Conservation (phyloP, 805 yeast species). For the Teunomyces panamensis region DNA sequence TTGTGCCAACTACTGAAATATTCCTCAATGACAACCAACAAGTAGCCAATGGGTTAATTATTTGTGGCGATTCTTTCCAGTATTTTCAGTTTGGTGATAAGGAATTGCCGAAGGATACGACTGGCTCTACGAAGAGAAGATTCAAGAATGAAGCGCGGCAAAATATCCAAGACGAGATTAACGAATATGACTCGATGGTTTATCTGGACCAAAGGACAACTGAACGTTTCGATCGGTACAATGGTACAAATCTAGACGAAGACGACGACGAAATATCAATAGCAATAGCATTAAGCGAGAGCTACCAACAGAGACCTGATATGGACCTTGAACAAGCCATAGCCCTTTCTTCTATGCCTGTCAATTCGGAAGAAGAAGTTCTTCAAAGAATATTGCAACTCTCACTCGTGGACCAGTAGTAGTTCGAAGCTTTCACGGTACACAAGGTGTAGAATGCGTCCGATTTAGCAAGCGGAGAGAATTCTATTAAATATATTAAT, state of each 20-base stretch:
- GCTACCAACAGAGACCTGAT: constrained; percentile 21
- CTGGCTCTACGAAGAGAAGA: constrained; percentile 13
- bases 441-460: too few species aligned
- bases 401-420: constrained; percentile 18
- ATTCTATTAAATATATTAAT: too few species aligned
- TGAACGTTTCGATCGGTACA: constrained; percentile 41
- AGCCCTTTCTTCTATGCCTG: not conserved
- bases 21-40: constrained; percentile 21
- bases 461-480: too few species aligned
- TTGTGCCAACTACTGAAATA: constrained; percentile 26
- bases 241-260: constrained; percentile 37
- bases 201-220: constrained; percentile 20
- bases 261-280: constrained; percentile 25
- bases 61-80: constrained; percentile 42
- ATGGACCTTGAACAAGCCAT: constrained; percentile 21
- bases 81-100: constrained; percentile 47
- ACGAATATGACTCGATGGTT: constrained; percentile 33
- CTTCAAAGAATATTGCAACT: constrained; percentile 16
- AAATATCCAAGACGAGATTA: constrained; percentile 32
- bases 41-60: constrained; percentile 36
- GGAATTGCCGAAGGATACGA: constrained; percentile 9
- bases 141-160: constrained; percentile 19
- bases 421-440: too few species aligned
- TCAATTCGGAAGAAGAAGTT: constrained; percentile 14
- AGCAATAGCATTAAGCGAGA: constrained; percentile 35